Conservation (phyloP, 495 filamentous ascomycete species). For the Aspergillus carlsbadensis region DNA sequence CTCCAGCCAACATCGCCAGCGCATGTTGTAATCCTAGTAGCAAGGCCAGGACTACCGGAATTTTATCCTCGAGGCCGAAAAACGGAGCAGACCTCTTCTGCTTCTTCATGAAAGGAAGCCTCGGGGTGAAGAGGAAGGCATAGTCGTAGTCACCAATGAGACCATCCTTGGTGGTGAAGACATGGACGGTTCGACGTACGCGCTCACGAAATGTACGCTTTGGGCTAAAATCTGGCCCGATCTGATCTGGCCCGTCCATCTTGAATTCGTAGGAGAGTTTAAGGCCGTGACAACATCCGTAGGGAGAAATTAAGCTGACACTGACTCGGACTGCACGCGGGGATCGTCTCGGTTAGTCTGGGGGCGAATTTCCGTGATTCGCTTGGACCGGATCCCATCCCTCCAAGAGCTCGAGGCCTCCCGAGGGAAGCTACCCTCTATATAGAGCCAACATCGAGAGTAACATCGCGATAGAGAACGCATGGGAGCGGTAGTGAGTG, state of each 20-base stretch:
- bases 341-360: not conserved
- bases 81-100: slow-evolving; percentile 66
- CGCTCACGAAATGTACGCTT: slow-evolving; percentile 40
- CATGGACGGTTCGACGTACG: slow-evolving; percentile 33
- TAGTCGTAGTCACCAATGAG: slow-evolving; percentile 87
- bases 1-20: slow-evolving; percentile 65
- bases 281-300: not conserved
- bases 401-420: not conserved
- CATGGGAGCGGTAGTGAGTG: not conserved
- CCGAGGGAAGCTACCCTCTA: not conserved
- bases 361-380: not conserved
- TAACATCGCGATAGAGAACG: not conserved
- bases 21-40: slow-evolving; percentile 72
- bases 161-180: slow-evolving; percentile 55
- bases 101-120: slow-evolving; percentile 79
- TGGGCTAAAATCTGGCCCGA: slow-evolving; percentile 46
- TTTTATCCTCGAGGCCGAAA: slow-evolving; percentile 80
- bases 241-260: slow-evolving; percentile 52
- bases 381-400: not conserved
- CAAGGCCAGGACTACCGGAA: slow-evolving; percentile 77
- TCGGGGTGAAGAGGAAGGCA: slow-evolving; percentile 72
- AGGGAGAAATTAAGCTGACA: not conserved
- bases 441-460: not conserved
- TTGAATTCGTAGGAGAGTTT: not conserved
- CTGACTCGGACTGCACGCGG: not conserved